These are phyloP conservation scores for Kwoniella botswanensis DNA, from an alignment of 768 basidiomycete genomes.

Conservation along the genomic window DNA sequence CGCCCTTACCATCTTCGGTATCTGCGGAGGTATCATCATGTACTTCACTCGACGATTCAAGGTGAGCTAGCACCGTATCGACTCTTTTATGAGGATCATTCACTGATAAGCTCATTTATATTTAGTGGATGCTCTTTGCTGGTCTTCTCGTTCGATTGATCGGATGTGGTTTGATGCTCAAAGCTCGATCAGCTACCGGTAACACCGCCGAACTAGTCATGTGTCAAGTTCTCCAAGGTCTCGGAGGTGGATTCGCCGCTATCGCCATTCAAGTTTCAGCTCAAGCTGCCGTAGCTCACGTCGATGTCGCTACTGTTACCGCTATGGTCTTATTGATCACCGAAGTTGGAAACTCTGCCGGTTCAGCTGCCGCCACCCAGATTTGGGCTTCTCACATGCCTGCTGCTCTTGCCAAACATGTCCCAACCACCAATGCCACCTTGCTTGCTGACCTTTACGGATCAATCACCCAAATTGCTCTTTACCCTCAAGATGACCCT, in stretches of 20 bases:
- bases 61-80: slow-evolving; percentile 51
- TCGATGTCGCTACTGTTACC: slow-evolving; percentile 71
- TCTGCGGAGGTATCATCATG: slow-evolving; percentile 68
- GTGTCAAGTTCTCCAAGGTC: slow-evolving; percentile 73
- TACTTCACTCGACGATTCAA: slow-evolving; percentile 66
- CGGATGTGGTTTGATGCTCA: slow-evolving; percentile 73
- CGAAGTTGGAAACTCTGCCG: slow-evolving; percentile 71
- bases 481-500: slow-evolving; percentile 62
- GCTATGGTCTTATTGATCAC: slow-evolving; percentile 69
- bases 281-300: slow-evolving; percentile 70
- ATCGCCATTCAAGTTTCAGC: slow-evolving; percentile 67
- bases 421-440: slow-evolving; percentile 61
- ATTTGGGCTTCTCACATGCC: slow-evolving; percentile 66
- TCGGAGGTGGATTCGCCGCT: slow-evolving; percentile 74
- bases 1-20: slow-evolving; percentile 67
- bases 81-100: neutral
- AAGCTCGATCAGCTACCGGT: slow-evolving; percentile 66
- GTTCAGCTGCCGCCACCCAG: slow-evolving; percentile 65
- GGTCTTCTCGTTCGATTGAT: slow-evolving; percentile 69
- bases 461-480: slow-evolving; percentile 64
- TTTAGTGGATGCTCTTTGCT: slow-evolving; percentile 61
- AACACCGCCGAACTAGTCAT: slow-evolving; percentile 63
- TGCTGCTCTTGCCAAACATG: slow-evolving; percentile 63
- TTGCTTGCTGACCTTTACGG: slow-evolving; percentile 63
- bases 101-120: neutral